Evolutionary conservation across 225 moss, liverwort and hornwort genomes (phyloP), one percentile per base, ranked within the genome.

Genomic region (Ulota crispa): DNA sequence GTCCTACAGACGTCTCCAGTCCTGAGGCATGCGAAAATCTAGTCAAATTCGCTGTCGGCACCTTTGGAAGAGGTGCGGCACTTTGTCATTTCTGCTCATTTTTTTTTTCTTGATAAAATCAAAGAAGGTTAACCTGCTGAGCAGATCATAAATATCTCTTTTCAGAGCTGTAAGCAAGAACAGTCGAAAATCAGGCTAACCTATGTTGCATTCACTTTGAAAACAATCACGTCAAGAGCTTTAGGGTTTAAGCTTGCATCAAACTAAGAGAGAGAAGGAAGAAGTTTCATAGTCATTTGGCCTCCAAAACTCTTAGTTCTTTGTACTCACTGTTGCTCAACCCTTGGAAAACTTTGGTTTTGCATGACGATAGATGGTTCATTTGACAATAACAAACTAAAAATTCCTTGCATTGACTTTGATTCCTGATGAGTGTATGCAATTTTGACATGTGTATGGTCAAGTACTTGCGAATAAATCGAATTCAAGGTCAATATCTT

Each of bases 1-100:
- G 86, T 41, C 80, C 78, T 13, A 86, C 89, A 4, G 89, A 89
- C 47, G 23, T 89, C 12, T 81, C 84, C 60, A 72, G n/a, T 7
- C 78, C 84, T 23, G 72, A 89, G 37, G 83, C 81, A 37, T 89
- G 89, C 60, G 79, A 89, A 76, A 78, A 84, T 39, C 45, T 86
- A 9, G 43, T 86, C 21, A 81, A 86, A 20, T 89, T 86, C 75
- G 52, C 84, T 7, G 24, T 89, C 9, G 69, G 75, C 3, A 84
- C 74, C 59, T 89, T 84, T 43, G 86, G 86, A 43, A 69, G 81
- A 81, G 78, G 89, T 86, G n/a, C 65, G 63, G 47, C 68, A 57
- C 21, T 26, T 26, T 42, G 9, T 11, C 2, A 61, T 30, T n/a
- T 20, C 42, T 66, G 50, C 50, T 50, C 50, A 14, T 50, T 18